Evolutionary conservation across 202 grass and related monocot species (phyloP).

Genomic region (Saccharum hybrid): DNA sequence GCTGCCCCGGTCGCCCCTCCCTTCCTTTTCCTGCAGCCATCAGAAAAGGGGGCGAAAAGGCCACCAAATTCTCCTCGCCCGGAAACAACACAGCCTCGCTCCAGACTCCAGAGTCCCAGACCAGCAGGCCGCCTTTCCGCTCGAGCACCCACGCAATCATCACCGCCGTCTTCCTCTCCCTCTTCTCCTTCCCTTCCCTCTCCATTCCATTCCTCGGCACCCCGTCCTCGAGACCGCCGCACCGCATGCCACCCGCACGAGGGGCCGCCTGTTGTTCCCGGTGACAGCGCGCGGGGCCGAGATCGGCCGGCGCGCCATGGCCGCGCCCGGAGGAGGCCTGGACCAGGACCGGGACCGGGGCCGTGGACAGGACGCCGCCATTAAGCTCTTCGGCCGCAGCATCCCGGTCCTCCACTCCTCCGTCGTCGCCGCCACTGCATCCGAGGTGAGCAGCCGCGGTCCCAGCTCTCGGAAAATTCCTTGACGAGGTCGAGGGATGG

Average conservation of each 20-base stretch:
- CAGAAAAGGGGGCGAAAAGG: conserved; percentile 20
- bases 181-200: background rate
- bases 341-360: background rate
- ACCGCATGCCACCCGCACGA: background rate
- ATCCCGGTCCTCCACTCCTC: conserved; percentile 41
- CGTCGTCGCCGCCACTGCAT: background rate
- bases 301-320: conserved; percentile 47
- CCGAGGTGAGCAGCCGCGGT: conserved; percentile 40
- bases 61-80: conserved; percentile 7
- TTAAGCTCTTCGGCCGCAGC: conserved; percentile 65
- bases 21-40: background rate
- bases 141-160: conserved; percentile 42
- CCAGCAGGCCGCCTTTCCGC: conserved; percentile 18
- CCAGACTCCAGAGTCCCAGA: background rate
- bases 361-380: conserved; percentile 42
- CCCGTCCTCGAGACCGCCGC: background rate
- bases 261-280: background rate
- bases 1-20: conserved; percentile 25
- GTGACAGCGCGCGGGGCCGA: conserved; percentile 10
- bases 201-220: background rate
- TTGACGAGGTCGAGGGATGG: too few species aligned
- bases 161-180: background rate
- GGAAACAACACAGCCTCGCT: background rate
- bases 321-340: conserved; percentile 15
- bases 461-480: background rate